phyloP scores from a whole-genome alignment of 345 rosid species.

The Excoecaria agallocha region DNA sequence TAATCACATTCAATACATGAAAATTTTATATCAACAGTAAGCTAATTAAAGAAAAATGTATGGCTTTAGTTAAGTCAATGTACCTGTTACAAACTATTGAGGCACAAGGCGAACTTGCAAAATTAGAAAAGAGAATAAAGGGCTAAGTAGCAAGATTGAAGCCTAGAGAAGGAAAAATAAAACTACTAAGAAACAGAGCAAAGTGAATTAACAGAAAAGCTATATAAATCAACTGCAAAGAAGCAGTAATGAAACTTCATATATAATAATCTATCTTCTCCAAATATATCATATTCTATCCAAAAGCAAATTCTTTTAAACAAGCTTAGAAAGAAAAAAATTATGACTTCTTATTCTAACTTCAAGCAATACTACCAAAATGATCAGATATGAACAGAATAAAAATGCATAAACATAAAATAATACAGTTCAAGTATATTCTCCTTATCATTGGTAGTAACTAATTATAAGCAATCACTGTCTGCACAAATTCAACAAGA shows the following conservation, averaged over 20 bases:
- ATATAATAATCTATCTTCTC: neutral
- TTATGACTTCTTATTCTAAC: neutral
- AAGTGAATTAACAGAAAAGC: neutral
- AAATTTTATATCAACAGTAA: no score
- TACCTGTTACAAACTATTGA: slow-evolving; percentile 7
- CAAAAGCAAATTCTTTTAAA: neutral
- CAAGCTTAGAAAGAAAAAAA: no score
- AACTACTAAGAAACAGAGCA: neutral
- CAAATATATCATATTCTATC: neutral
- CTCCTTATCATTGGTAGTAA: neutral
- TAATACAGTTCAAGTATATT: neutral
- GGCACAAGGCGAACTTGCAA: slow-evolving; percentile 4
- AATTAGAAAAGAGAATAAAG: slow-evolving; percentile 1
- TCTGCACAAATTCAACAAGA: neutral
- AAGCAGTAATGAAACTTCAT: neutral
- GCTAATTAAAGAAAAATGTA: neutral
- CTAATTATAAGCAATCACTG: neutral
- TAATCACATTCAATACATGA: no score
- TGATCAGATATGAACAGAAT: neutral
- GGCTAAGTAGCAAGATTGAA: slow-evolving; percentile 1
- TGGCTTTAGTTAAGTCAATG: neutral
- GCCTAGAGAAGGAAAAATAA: neutral
- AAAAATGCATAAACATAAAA: neutral
- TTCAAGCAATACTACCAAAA: neutral
- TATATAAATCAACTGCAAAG: neutral